phyloP scores from a whole-genome alignment of 148 eudicot species.

The Camellia sinensis region DNA sequence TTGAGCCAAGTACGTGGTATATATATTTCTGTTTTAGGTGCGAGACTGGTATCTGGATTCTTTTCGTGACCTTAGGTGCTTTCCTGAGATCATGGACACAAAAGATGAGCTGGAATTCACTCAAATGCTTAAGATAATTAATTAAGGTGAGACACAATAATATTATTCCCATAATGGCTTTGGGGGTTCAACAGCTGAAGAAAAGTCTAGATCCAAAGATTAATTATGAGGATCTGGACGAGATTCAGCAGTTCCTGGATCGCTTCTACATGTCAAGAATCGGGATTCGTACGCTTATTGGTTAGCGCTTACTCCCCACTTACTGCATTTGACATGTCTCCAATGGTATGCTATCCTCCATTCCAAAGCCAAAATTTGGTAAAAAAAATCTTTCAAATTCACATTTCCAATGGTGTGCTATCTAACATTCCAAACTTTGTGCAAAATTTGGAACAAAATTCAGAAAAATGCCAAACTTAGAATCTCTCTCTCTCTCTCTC shows the following conservation, averaged over 20 bases:
- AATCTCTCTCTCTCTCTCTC: no score
- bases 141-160: constrained; percentile 93
- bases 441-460: no score
- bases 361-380: no score
- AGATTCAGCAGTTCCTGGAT: constrained; percentile 34
- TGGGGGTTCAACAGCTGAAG: no score
- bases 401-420: no score
- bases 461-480: no score
- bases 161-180: constrained; percentile 72
- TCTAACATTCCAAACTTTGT: no score
- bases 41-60: constrained; percentile 30
- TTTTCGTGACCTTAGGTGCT: constrained; percentile 80
- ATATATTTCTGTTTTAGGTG: constrained; percentile 43
- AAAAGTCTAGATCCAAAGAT: no score
- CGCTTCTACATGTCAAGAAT: constrained; percentile 97
- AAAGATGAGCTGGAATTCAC: constrained; percentile 82
- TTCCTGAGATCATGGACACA: constrained; percentile 64
- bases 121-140: constrained; percentile 75
- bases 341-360: no score
- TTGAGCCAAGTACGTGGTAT: background rate
- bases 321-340: background rate
- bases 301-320: constrained; percentile 37
- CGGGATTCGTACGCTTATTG: constrained; percentile 96
- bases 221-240: no score
- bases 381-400: no score